Base-by-base conservation (phyloP, 2,329 filamentous ascomycete genomes). In the Biscogniauxia marginata region DNA sequence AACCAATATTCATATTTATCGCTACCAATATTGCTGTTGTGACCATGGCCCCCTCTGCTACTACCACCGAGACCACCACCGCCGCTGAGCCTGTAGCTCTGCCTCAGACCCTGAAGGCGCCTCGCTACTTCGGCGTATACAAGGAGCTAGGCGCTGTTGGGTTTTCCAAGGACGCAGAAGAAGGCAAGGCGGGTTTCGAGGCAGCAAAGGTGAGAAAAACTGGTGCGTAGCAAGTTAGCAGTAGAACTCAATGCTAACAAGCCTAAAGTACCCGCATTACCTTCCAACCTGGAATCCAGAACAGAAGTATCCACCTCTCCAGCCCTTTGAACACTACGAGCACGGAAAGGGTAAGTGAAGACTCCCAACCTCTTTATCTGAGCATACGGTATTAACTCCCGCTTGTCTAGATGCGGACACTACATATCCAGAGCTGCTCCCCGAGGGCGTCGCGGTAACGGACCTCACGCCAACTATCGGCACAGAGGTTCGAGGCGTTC, bases 381-480 rank as follows among this genome's bases (percentile, higher is more conserved):
- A 39, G 30, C 13, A 11, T 3, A 39, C 6, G 30, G 30, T 39
- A 39, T 39, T 39, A 16, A 39, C 30, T n/a, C 13, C 5, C 7
- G 30, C 13, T 39, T 39, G 13, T 39, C 13, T 6, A 39, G 86
- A 91, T 64, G 89, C 90, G 48, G 87, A 93, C 67, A 76, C 83
- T 1, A 74, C 77, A 1, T 91, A 88, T 66, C 81, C 84, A 0
- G 88, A 92, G 61, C 82, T 93, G 2, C 76, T 93, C 1, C 76
- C 79, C 2, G 70, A 75, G 39, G 74, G 74, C n/a, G 76, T 75
- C 7, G 73, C 79, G 25, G 74, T 86, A 45, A 79, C 75, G 9
- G 78, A 92, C 20, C 74, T 93, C 39, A 91, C 89, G 1, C 88
- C 88, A 1, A 85, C 83, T 48, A 92, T 90, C 62, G 90, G 90